Evolutionary conservation across 1,284 basidiomycete species (phyloP).

Genomic region (Wallemia hederae): DNA sequence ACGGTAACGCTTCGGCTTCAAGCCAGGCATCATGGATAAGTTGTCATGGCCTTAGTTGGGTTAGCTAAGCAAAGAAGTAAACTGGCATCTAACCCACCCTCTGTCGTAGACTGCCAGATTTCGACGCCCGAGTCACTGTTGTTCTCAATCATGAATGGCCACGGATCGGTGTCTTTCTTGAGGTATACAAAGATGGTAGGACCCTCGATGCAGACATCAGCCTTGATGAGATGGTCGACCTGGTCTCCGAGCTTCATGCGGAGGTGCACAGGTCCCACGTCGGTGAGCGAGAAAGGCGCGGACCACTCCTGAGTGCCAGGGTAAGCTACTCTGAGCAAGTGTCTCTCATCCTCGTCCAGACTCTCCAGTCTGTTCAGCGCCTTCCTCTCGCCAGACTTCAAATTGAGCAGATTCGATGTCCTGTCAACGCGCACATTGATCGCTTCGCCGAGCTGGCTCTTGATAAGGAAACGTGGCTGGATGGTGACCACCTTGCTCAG

Average conservation of each 20-base stretch:
- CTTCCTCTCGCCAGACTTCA: slow-evolving; percentile 36
- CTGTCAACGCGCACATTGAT: slow-evolving; percentile 68
- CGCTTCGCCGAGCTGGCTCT: slow-evolving; percentile 40
- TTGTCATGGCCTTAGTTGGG: not conserved
- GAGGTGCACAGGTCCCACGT: slow-evolving; percentile 62
- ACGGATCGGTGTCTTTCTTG: slow-evolving; percentile 31
- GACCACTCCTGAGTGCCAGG: slow-evolving; percentile 70
- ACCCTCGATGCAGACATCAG: slow-evolving; percentile 57
- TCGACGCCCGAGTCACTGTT: slow-evolving; percentile 42
- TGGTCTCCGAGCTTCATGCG: slow-evolving; percentile 24
- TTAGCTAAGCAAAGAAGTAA: not conserved
- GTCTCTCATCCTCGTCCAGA: slow-evolving; percentile 26
- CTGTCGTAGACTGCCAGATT: slow-evolving; percentile 31
- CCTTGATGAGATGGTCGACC: slow-evolving; percentile 34
- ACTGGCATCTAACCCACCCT: not conserved
- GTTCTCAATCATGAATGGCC: slow-evolving; percentile 82
- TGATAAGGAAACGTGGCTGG: slow-evolving; percentile 65
- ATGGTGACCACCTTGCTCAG: slow-evolving; percentile 80
- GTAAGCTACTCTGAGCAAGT: slow-evolving; percentile 48
- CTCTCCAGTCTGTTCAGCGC: slow-evolving; percentile 40
- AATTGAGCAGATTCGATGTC: slow-evolving; percentile 19
- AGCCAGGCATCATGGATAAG: not conserved
- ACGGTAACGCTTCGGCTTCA: slow-evolving; percentile 19
- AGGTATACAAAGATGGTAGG: slow-evolving; percentile 70
- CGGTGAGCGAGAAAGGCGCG: slow-evolving; percentile 66